A percentile compares a stretch with the other conserved stretches of the same genome.
Conservation (phyloP, 2,329 filamentous ascomycete genomes). For the Colletotrichum tropicicola region DNA sequence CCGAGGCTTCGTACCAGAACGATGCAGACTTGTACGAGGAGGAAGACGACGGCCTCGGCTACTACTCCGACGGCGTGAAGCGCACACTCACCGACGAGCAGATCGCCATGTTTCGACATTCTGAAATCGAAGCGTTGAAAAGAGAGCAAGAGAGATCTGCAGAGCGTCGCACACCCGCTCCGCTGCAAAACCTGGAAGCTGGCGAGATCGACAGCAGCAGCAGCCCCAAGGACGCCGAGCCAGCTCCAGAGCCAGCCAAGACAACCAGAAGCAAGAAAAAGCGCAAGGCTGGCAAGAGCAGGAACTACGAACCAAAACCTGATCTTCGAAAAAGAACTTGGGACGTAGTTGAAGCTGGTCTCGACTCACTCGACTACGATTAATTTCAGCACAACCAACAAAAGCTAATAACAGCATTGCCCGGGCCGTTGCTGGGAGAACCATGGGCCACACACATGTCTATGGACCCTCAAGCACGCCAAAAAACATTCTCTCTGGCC, state of each 20-base stretch:
- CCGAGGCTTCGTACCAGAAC: constrained; percentile 34
- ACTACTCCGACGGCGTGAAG: constrained; percentile 87
- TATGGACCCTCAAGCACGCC: constrained; percentile 50
- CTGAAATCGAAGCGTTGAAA: constrained; percentile 78
- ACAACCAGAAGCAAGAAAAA: constrained; percentile 46
- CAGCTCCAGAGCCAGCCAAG: constrained; percentile 21
- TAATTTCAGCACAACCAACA: constrained; percentile 29
- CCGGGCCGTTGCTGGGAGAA: constrained; percentile 10
- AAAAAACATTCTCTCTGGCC: constrained; percentile 52
- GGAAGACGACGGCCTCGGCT: constrained; percentile 78
- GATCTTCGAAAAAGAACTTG: constrained; percentile 73
- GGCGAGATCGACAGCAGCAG: constrained; percentile 43
- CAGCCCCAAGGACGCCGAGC: constrained; percentile 20
- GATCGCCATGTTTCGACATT: constrained; percentile 89
- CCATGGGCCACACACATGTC: background rate
- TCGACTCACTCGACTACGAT: constrained; percentile 70
- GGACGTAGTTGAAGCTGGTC: constrained; percentile 70
- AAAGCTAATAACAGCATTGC: background rate
- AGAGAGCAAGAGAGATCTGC: constrained; percentile 48
- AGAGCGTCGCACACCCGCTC: constrained; percentile 3
- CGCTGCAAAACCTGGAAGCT: constrained; percentile 31
- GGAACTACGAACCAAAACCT: constrained; percentile 59
- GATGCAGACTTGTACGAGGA: constrained; percentile 44
- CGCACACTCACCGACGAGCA: constrained; percentile 92
- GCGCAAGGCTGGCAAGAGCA: constrained; percentile 47